Evolutionary conservation across 1,139 yeast genomes (phyloP).

Genomic region (Zygosaccharomyces pseudobailii): DNA sequence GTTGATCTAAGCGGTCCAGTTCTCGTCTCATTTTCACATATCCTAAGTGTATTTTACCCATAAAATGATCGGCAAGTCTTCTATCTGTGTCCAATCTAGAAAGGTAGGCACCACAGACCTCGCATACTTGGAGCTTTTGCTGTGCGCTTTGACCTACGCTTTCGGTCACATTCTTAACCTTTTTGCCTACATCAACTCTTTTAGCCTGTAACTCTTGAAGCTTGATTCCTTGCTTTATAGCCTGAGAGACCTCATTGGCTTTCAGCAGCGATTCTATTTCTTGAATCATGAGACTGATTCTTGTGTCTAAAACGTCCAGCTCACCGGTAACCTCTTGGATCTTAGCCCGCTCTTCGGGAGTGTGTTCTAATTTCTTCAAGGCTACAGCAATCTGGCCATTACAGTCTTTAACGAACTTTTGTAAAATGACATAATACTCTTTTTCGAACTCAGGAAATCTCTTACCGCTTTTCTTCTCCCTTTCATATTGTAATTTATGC

Average conservation of each 20-base stretch:
- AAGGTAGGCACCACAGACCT: conserved; percentile 84
- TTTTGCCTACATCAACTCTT: conserved; percentile 48
- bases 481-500: conserved; percentile 65
- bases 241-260: conserved; percentile 48
- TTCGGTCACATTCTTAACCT: conserved; percentile 59
- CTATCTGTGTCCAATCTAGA: conserved; percentile 85
- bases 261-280: conserved; percentile 59
- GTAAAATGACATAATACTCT: conserved; percentile 47
- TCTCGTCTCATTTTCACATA: conserved; percentile 70
- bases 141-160: conserved; percentile 82
- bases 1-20: conserved; percentile 39
- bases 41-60: conserved; percentile 83
- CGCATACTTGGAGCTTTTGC: conserved; percentile 88
- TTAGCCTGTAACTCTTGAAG: conserved; percentile 43
- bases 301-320: conserved; percentile 61
- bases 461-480: conserved; percentile 52
- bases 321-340: conserved; percentile 60
- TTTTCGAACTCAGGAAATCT: conserved; percentile 63
- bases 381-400: conserved; percentile 64
- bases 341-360: conserved; percentile 69
- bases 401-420: conserved; percentile 56
- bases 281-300: conserved; percentile 62
- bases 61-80: conserved; percentile 85
- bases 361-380: conserved; percentile 62
- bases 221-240: conserved; percentile 42